phyloP scores from a whole-genome alignment of 2,329 filamentous ascomycete species.

The Colletotrichum theobromicola region DNA sequence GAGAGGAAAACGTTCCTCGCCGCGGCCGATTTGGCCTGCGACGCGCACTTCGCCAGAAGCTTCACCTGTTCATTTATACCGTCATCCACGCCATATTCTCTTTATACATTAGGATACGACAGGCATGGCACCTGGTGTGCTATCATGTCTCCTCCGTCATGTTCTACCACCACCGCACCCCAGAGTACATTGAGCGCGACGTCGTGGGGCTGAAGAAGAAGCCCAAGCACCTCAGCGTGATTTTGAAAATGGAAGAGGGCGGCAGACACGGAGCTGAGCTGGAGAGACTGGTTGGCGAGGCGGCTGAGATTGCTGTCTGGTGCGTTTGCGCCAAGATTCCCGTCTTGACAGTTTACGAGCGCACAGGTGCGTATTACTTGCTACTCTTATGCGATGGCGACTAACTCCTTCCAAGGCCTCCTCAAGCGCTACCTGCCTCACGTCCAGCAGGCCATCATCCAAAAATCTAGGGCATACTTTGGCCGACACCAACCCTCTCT shows the following conservation, averaged over 20 bases:
- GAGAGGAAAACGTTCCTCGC: conserved; percentile 26
- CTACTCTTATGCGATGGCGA: background rate
- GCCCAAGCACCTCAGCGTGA: conserved; percentile 86
- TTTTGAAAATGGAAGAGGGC: conserved; percentile 77
- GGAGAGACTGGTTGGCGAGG: conserved; percentile 86
- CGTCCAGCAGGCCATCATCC: conserved; percentile 78
- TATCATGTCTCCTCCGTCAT: conserved; percentile 82
- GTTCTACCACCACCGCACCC: conserved; percentile 95
- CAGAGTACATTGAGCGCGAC: conserved; percentile 89
- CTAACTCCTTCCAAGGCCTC: conserved; percentile 63
- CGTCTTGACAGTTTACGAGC: conserved; percentile 89
- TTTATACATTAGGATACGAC: conserved; percentile 82
- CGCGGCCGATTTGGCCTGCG: conserved; percentile 61
- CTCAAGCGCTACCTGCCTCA: conserved; percentile 90
- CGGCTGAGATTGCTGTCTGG: conserved; percentile 92
- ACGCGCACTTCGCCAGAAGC: conserved; percentile 63
- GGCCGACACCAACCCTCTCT: conserved; percentile 76
- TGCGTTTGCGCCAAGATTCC: conserved; percentile 88
- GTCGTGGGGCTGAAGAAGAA: conserved; percentile 75
- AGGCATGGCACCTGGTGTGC: conserved; percentile 78
- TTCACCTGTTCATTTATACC: conserved; percentile 72
- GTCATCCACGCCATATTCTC: conserved; percentile 84
- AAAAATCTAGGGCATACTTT: conserved; percentile 87
- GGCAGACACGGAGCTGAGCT: conserved; percentile 74
- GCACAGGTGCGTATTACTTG: conserved; percentile 69